A percentile compares a stretch with the other conserved stretches of the same genome.
phyloP scores from a whole-genome alignment of 352 stramenopile species.

The Aphanomyces stellatus region DNA sequence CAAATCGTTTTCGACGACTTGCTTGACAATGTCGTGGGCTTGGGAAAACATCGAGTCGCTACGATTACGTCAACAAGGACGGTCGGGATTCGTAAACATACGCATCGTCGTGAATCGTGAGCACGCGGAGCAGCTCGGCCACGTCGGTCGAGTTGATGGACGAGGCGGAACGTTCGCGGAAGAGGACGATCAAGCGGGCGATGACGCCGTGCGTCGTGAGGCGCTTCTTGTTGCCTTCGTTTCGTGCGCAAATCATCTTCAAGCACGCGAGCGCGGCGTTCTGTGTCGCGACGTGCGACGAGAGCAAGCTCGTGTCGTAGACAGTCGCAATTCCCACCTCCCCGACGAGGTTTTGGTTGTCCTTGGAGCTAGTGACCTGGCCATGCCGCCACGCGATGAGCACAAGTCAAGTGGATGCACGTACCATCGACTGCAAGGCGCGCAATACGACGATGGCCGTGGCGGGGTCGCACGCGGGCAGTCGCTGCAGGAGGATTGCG shows the following conservation, averaged over 20 bases:
- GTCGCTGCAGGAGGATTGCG: slow-evolving; percentile 33
- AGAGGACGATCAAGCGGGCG: slow-evolving; percentile 26
- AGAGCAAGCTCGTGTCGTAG: slow-evolving; percentile 18
- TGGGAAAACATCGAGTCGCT: slow-evolving; percentile 41
- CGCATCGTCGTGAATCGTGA: slow-evolving; percentile 62
- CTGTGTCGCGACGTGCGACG: neutral
- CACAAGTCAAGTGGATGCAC: slow-evolving; percentile 16
- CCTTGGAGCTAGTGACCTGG: slow-evolving; percentile 36
- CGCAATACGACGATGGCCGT: slow-evolving; percentile 5
- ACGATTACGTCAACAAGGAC: neutral
- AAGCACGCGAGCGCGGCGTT: slow-evolving; percentile 27
- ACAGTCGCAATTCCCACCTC: slow-evolving; percentile 33
- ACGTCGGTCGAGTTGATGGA: slow-evolving; percentile 31
- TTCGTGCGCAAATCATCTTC: slow-evolving; percentile 40
- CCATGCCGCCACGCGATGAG: slow-evolving; percentile 17
- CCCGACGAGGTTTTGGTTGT: slow-evolving; percentile 62
- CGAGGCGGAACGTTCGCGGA: neutral
- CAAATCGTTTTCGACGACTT: slow-evolving; percentile 38
- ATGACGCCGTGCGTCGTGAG: slow-evolving; percentile 32
- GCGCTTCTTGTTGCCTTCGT: slow-evolving; percentile 59
- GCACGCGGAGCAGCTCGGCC: slow-evolving; percentile 39
- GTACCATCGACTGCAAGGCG: slow-evolving; percentile 1
- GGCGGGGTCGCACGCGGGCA: slow-evolving; percentile 23
- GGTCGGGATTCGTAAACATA: slow-evolving; percentile 21
- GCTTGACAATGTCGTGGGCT: slow-evolving; percentile 59